phyloP scores from a whole-genome alignment of 768 basidiomycete genomes.

The Scleroderma citrinum region DNA sequence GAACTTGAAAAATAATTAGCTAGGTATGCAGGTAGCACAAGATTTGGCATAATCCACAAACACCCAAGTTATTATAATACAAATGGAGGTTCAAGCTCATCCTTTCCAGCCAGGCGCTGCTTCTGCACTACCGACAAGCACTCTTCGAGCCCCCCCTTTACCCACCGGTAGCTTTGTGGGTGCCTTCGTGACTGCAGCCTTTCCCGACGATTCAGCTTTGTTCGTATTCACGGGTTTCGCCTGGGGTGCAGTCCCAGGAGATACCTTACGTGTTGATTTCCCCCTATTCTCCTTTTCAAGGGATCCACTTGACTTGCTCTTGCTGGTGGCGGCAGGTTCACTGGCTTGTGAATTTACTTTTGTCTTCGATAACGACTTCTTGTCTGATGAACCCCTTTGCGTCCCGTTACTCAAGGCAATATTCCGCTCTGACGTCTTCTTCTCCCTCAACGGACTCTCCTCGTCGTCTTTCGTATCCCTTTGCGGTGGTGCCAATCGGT shows the following conservation, averaged over 20 bases:
- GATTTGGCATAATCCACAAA: background rate
- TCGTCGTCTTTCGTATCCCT: conserved; percentile 35
- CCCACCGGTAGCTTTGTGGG: conserved; percentile 29
- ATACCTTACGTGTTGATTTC: conserved; percentile 26
- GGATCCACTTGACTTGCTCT: conserved; percentile 26
- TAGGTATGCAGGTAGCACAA: too few relatives aligned
- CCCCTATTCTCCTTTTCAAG: conserved; percentile 32
- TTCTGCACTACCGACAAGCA: conserved; percentile 61
- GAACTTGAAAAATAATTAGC: too few relatives aligned
- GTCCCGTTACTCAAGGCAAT: conserved; percentile 9
- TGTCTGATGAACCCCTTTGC: conserved; percentile 5
- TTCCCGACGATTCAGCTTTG: conserved; percentile 11
- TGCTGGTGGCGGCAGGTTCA: conserved; percentile 12
- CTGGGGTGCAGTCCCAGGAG: conserved; percentile 16
- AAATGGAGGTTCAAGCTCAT: conserved; percentile 25
- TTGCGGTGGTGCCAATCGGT: conserved; percentile 15
- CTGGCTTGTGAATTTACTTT: conserved; percentile 32
- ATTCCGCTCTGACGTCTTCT: conserved; percentile 37
- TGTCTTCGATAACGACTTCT: conserved; percentile 31
- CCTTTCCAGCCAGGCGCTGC: conserved; percentile 54
- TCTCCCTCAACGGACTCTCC: conserved; percentile 52
- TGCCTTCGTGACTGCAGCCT: conserved; percentile 5
- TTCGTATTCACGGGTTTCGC: conserved; percentile 10
- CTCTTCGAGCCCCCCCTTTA: conserved; percentile 54
- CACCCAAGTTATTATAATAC: too few relatives aligned